A percentile compares a stretch with the other conserved stretches of the same genome.
Evolutionary conservation across 2,329 filamentous ascomycete species (phyloP).

Genomic region (Juglanconis juglandina): DNA sequence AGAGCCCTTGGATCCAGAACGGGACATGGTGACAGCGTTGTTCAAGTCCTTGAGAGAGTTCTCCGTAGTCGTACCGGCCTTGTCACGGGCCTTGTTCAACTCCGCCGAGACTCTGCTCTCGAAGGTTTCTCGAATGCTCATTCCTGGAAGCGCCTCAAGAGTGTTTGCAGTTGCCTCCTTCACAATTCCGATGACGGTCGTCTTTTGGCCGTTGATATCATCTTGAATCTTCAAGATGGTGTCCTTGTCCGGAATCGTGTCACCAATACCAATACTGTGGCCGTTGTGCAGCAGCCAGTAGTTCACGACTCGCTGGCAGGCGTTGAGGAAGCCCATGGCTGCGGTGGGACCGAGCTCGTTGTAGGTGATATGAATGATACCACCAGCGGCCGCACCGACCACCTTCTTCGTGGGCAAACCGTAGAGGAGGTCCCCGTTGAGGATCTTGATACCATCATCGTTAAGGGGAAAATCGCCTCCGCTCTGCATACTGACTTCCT

Average conservation of each 20-base stretch:
- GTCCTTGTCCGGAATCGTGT: conserved; percentile 84
- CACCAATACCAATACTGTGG: conserved; percentile 97
- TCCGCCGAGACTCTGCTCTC: conserved; percentile 95
- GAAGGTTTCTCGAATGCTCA: conserved; percentile 98
- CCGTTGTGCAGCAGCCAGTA: conserved; percentile 97
- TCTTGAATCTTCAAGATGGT: conserved; percentile 84
- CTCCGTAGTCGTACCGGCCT: conserved; percentile 88
- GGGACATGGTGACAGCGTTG: conserved; percentile 94
- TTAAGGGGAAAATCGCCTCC: conserved; percentile 63
- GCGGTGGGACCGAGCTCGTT: conserved; percentile 86
- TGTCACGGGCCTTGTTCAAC: conserved; percentile 92
- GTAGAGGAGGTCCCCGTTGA: conserved; percentile 84
- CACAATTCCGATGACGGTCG: conserved; percentile 73
- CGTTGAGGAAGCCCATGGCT: conserved; percentile 93
- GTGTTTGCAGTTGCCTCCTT: conserved; percentile 76
- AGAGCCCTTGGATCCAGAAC: conserved; percentile 95
- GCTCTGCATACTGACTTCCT: conserved; percentile 72
- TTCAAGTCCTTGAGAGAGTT: conserved; percentile 92
- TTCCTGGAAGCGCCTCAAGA: conserved; percentile 90
- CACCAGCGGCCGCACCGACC: conserved; percentile 83
- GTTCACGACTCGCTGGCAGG: conserved; percentile 88
- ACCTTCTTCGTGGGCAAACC: conserved; percentile 91
- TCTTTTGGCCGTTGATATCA: conserved; percentile 78
- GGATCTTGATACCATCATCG: conserved; percentile 78
- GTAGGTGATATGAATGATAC: conserved; percentile 93